Evolutionary conservation across 2,329 filamentous ascomycete genomes (phyloP), one percentile per base, ranked within the genome.

Genomic region (Epicoccum nigrum): DNA sequence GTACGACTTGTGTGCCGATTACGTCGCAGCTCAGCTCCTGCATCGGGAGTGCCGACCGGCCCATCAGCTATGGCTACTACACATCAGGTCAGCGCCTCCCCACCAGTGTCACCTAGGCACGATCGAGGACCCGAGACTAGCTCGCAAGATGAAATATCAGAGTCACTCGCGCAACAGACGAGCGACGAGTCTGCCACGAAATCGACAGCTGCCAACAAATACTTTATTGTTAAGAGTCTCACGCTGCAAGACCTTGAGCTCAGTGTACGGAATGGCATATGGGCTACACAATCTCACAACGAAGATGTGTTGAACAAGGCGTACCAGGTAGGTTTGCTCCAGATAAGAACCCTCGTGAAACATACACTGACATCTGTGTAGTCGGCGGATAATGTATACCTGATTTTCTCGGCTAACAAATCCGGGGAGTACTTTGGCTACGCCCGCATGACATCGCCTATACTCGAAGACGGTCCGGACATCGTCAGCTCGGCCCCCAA

Each of bases 361-460:
- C 12, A 6, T 27, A n/a, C 13, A 37, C 62, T 69, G 49, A 73
- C 56, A 32, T 44, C 7, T 32, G 2, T 7, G 25, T 52, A 96
- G 92, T 78, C 80, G 8, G 84, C 86, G 12, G 90, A 95, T 45
- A 90, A 88, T 64, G 92, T 97, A 1, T 97, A 92, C 67, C 79
- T 97, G 23, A 85, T 97, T 12, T 97, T 97, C 72, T 97, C 93
- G 1, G 93, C 93, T 11, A 97, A 97, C 74, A 97, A 97, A 68
- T 97, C 93, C 0, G 93, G 93, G 11, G 93, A 97, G 73, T 97
- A 97, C 69, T 97, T 94, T 74, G 93, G 93, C 16, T 97, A 96
- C 67, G 93, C 92, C 16, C 86, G 89, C 30, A 97, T 97, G 93
- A 78, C 81, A 8, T 96, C 93, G 17, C 79, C 86, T 4, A 96